phyloP scores from a whole-genome alignment of 352 stramenopile species.

The Phytopythium aichiense region DNA sequence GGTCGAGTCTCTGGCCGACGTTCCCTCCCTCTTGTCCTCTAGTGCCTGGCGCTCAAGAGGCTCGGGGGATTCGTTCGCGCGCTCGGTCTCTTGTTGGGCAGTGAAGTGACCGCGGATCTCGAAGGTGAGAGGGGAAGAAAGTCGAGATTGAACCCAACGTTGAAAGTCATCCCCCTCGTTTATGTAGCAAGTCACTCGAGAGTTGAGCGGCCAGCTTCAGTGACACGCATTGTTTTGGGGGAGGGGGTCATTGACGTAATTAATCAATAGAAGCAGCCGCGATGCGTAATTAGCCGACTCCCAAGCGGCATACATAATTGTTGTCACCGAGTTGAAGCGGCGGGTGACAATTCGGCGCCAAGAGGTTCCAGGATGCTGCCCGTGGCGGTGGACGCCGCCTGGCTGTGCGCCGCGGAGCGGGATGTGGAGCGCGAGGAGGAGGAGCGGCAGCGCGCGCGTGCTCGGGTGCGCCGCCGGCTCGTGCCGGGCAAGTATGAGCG shows the following conservation, averaged over 20 bases:
- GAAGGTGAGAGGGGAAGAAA: background rate
- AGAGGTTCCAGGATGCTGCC: background rate
- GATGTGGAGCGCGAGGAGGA: constrained; percentile 52
- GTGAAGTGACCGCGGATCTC: background rate
- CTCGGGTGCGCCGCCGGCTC: constrained; percentile 16
- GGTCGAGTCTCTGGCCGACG: too few relatives aligned
- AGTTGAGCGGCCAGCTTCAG: too few relatives aligned
- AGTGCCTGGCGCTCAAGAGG: too few relatives aligned
- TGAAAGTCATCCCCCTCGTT: background rate
- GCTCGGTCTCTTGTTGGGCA: background rate
- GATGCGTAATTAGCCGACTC: too few relatives aligned
- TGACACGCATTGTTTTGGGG: too few relatives aligned
- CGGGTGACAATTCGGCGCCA: too few relatives aligned
- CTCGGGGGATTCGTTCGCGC: background rate
- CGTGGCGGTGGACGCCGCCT: constrained; percentile 45
- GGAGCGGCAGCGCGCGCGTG: constrained; percentile 18
- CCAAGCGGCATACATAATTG: too few relatives aligned
- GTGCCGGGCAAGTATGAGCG: constrained; percentile 51
- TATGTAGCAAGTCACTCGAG: background rate
- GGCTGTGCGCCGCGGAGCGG: constrained; percentile 52
- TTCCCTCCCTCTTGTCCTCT: too few relatives aligned
- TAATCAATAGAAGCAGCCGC: too few relatives aligned
- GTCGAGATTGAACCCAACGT: background rate
- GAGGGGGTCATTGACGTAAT: too few relatives aligned
- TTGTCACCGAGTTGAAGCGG: too few relatives aligned